These are phyloP conservation scores for Euphrasia confusa DNA, from an alignment of 257 asterid genomes.

Conservation along the genomic window DNA sequence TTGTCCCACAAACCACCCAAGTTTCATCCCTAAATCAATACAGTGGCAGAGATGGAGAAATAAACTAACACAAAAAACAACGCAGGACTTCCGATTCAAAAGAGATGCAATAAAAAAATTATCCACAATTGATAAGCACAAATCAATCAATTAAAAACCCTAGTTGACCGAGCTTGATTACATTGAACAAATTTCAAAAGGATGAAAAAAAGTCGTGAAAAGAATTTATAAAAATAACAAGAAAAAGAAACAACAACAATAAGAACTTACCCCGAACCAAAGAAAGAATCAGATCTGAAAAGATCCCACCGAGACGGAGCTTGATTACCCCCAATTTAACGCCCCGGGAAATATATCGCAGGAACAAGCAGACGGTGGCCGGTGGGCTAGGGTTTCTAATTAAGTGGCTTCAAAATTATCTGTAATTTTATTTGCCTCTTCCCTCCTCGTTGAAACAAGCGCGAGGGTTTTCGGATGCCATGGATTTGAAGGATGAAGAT, in stretches of 20 bases:
- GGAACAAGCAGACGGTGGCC: background rate
- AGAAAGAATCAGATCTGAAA: constrained; percentile 37
- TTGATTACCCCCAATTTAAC: constrained; percentile 22
- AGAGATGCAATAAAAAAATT: background rate
- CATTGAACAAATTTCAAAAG: constrained; percentile 9
- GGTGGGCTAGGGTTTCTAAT: constrained; percentile 26
- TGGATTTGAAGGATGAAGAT: constrained; percentile 16
- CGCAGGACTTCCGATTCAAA: background rate
- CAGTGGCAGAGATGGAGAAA: constrained; percentile 8
- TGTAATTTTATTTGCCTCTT: background rate
- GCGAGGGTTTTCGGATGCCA: constrained; percentile 26
- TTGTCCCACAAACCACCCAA: background rate
- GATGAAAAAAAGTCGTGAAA: background rate
- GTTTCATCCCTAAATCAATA: constrained; percentile 25
- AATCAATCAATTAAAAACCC: constrained; percentile 22
- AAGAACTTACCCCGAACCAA: constrained; percentile 23
- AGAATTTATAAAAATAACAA: background rate
- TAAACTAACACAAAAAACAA: background rate
- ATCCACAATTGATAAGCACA: constrained; percentile 8
- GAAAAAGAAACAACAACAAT: constrained; percentile 8
- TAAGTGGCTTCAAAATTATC: background rate
- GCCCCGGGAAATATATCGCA: constrained; percentile 4
- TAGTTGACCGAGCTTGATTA: constrained; percentile 15
- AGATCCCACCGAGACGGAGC: constrained; percentile 27
- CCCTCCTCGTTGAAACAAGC: background rate